Percentiles rank a stretch among this genome's conserved stretches.
Evolutionary conservation across 495 filamentous ascomycete species (phyloP).

Genomic region (Xylaria palmicola): DNA sequence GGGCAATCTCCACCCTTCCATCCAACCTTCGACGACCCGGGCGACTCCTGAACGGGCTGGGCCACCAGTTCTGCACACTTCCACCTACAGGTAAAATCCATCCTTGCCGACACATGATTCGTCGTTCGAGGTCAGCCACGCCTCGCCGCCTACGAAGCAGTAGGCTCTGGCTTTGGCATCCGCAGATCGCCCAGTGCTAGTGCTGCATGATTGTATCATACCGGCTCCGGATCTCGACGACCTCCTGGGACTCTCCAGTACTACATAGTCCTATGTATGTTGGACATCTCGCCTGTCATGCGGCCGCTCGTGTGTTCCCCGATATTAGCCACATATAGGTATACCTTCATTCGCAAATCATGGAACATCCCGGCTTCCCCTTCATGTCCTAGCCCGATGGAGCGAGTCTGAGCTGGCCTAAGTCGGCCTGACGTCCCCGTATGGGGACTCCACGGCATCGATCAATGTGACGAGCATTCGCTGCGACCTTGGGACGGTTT

Average conservation of each 20-base stretch:
- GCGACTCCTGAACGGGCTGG: too few species aligned
- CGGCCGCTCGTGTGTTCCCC: background rate
- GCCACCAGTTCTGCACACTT: background rate
- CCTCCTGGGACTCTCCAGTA: background rate
- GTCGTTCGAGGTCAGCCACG: background rate
- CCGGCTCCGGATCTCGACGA: background rate
- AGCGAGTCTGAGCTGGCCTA: slow-evolving; percentile 7
- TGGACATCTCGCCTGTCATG: background rate
- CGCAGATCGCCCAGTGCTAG: background rate
- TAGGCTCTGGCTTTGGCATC: background rate
- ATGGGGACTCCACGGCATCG: background rate
- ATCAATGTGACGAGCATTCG: background rate
- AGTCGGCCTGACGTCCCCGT: slow-evolving; percentile 4
- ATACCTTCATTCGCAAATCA: slow-evolving; percentile 4
- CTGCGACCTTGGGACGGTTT: background rate
- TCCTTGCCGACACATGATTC: background rate
- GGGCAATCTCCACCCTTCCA: slow-evolving; percentile 1
- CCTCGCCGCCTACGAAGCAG: background rate
- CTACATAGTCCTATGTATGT: background rate
- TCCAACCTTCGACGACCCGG: background rate
- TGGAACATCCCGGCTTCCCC: slow-evolving; percentile 3
- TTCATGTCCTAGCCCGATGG: slow-evolving; percentile 13
- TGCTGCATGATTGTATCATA: slow-evolving; percentile 3
- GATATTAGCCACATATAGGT: background rate
- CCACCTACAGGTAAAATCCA: background rate